Conservation (phyloP, 1,284 basidiomycete genomes). For the Microstroma glucosiphilum region DNA sequence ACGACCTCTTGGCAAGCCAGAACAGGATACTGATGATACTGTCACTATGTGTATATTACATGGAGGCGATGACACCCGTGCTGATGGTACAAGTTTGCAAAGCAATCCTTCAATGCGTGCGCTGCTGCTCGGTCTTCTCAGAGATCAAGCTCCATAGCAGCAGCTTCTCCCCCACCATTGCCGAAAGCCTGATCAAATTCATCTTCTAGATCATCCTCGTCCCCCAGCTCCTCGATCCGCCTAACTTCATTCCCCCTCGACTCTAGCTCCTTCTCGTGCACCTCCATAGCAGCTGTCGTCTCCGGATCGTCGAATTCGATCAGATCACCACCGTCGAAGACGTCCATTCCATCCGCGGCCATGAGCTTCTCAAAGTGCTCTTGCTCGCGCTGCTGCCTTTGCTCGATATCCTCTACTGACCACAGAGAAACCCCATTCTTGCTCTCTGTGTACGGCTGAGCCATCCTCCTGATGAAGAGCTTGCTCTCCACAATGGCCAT, state of each 20-base stretch:
- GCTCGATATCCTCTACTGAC: conserved; percentile 78
- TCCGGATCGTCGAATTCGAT: not conserved
- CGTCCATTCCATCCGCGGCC: conserved; percentile 22
- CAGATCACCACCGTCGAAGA: conserved; percentile 22
- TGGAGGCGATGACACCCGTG: too few relatives aligned
- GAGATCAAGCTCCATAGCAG: not conserved
- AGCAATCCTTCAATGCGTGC: not conserved
- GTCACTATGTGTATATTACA: too few relatives aligned
- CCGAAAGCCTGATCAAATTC: conserved; percentile 41
- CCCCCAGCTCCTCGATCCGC: not conserved
- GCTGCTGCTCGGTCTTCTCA: not conserved
- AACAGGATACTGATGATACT: too few relatives aligned
- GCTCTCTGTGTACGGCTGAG: conserved; percentile 82
- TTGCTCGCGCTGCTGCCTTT: conserved; percentile 70
- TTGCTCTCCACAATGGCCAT: conserved; percentile 95
- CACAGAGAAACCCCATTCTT: conserved; percentile 88
- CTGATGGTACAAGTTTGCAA: too few relatives aligned
- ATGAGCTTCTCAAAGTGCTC: conserved; percentile 50
- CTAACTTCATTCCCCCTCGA: not conserved
- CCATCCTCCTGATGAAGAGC: conserved; percentile 93
- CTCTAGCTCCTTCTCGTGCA: conserved; percentile 2
- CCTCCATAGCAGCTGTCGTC: conserved; percentile 7
- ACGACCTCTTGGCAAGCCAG: too few relatives aligned
- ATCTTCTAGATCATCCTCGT: conserved; percentile 16
- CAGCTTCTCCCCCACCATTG: conserved; percentile 10